These are phyloP conservation scores for Adenanthera pavonina DNA, from an alignment of 306 rosid species.

Conservation along the genomic window DNA sequence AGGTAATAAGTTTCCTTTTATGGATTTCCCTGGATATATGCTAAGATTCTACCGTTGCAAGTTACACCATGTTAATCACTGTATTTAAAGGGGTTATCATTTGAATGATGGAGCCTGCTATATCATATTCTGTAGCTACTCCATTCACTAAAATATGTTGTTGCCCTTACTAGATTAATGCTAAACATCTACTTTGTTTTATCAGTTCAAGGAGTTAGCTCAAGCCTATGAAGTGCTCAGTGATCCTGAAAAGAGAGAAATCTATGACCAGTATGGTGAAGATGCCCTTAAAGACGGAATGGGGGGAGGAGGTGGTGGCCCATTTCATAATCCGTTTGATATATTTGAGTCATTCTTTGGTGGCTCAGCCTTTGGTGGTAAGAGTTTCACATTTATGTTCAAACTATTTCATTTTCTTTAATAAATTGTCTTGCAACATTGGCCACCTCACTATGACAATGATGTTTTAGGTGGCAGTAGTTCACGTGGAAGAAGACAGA, in stretches of 20 bases:
- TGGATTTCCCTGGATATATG: not conserved
- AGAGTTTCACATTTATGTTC: constrained; percentile 33
- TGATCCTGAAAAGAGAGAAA: constrained; percentile 73
- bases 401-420: not conserved
- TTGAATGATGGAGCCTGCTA: constrained; percentile 25
- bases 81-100: not conserved
- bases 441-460: constrained; percentile 6
- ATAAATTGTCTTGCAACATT: constrained; percentile 19
- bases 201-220: constrained; percentile 77
- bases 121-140: not conserved
- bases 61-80: not conserved
- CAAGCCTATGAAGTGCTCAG: constrained; percentile 85
- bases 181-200: constrained; percentile 11
- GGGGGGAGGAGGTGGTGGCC: constrained; percentile 61
- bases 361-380: constrained; percentile 60
- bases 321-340: constrained; percentile 73
- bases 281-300: constrained; percentile 83
- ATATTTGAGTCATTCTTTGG: constrained; percentile 73
- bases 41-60: not conserved
- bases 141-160: not conserved
- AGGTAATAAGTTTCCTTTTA: not conserved
- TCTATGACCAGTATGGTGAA: constrained; percentile 83
- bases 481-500: constrained; percentile 72
- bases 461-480: constrained; percentile 49
- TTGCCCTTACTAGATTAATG: not conserved